Evolutionary conservation across 352 stramenopile species (phyloP), one percentile per base, ranked within the genome.

Genomic region (Phytophthora quininea): DNA sequence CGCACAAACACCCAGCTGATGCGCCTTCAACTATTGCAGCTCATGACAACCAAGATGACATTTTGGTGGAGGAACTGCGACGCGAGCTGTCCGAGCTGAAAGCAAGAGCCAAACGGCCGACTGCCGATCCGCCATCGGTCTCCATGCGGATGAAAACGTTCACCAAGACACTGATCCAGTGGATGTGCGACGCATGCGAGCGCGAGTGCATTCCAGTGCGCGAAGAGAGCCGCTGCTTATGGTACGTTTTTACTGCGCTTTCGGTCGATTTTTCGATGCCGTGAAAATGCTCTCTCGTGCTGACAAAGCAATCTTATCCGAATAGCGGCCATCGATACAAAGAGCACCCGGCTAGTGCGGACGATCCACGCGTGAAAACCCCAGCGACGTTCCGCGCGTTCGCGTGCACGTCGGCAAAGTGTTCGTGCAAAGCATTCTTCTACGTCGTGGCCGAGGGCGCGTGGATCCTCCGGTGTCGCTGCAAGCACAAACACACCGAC

Each of bases 401-500:
- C 47, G 73, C 77, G 4, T 96, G 86, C 65, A 86, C 80, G 5
- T 76, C 70, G 4, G 31, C 67, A 55, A 89, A 80, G 42, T 93
- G 86, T 58, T 35, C 58, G 6, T 96, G 86, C 51, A 62, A 61
- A 42, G 37, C 50, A 8, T 93, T 94, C 64, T 90, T 89, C 19
- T 94, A 92, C 69, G 71, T 95, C n/a, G 86, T 94, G 24, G 82
- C 86, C 1, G 83, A 94, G 54, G 85, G 86, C 4, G 82, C 85
- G 47, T 94, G 84, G 86, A 86, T 96, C 49, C 67, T 93, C 49
- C 80, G 85, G 59, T 95, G 82, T 51, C 76, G 77, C 33, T 95
- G 88, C 71, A 95, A 95, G 62, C 85, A 95, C 72, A 87, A 88
- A 42, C 88, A 94, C 71, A 82, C 73, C 0, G 82, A 94, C 24